Evolutionary conservation across 257 asterid species (phyloP), one percentile per base, ranked within the genome.

Genomic region (Orobanche coerulescens): DNA sequence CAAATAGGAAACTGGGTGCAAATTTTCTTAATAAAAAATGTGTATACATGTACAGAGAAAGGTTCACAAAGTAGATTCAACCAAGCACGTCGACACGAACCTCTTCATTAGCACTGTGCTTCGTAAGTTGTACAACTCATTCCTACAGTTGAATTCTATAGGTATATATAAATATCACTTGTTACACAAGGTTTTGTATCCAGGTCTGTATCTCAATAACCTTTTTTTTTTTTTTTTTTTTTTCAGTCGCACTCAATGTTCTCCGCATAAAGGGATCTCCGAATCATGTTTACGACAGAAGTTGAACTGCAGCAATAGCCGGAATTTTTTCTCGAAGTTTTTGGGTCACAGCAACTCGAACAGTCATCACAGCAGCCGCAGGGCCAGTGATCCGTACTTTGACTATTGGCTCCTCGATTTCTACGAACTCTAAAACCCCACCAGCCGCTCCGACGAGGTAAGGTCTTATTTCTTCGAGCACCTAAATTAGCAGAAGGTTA

Each of bases 301-400:
- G 95, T 69, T 88, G 98, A 48, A 92, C 95, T 1, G 95, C 96
- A 19, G 97, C 96, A 61, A 92, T 92, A 72, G 94, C 58, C 39
- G 96, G 96, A 55, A 92, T 84, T 46, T 92, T 92, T 65, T 88
- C 98, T 55, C 98, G 75, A 55, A 88, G 87, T 74, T 88, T 92
- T 82, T 88, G 96, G 62, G 98, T 82, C 3, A 92, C 91, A 71
- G 98, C 98, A 43, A 92, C 95, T 23, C 98, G 85, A 62, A 88
- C 97, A 18, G 98, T 92, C 90, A 92, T 92, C 44, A 92, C 98
- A 60, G 89, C 77, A 36, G 95, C 94, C 15, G 97, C 98, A 56
- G 98, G 98, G 34, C 98, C 98, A 0, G 86, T 74, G 50, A 92
- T 76, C 44, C 97, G 85, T 61, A 92, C 87, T 75, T 92, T 92